Evolutionary conservation across 129 eudicot genomes (phyloP).

Genomic region (Chrysanthemum seticuspe): DNA sequence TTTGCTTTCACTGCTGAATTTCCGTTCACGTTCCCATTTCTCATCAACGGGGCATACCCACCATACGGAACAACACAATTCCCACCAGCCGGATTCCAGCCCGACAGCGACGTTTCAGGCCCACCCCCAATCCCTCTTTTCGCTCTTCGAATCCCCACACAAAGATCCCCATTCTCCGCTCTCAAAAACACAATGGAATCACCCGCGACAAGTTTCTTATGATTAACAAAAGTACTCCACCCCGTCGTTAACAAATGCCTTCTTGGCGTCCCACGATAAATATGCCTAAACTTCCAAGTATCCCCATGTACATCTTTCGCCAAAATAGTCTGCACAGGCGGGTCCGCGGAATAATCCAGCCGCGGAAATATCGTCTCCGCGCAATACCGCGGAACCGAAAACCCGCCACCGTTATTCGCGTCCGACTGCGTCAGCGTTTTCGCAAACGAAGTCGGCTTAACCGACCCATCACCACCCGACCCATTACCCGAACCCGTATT

Average conservation of each 20-base stretch:
- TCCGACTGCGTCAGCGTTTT: conserved; percentile 94
- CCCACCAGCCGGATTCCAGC: conserved; percentile 82
- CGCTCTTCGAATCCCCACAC: conserved; percentile 89
- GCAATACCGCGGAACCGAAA: conserved; percentile 92
- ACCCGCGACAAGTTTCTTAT: conserved; percentile 91
- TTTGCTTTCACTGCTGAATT: conserved; percentile 38
- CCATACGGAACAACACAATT: conserved; percentile 61
- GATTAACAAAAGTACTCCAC: conserved; percentile 97
- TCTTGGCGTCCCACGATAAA: conserved; percentile 89
- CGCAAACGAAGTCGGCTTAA: conserved; percentile 83
- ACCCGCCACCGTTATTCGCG: conserved; percentile 98
- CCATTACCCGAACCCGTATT: conserved; percentile 17
- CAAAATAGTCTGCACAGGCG: conserved; percentile 86
- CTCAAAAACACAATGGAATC: conserved; percentile 90
- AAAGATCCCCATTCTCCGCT: conserved; percentile 86
- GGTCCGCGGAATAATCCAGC: conserved; percentile 85
- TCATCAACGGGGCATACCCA: conserved; percentile 58
- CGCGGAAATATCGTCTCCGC: conserved; percentile 95
- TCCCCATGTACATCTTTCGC: conserved; percentile 97
- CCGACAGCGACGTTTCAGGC: conserved; percentile 52
- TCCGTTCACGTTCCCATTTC: conserved; percentile 35
- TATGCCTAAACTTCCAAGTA: conserved; percentile 90
- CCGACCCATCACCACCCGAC: conserved; percentile 39
- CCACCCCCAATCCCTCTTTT: conserved; percentile 75
- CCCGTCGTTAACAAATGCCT: conserved; percentile 94